Evolutionary conservation across 768 basidiomycete genomes (phyloP).

Genomic region (Tremella mesenterica): DNA sequence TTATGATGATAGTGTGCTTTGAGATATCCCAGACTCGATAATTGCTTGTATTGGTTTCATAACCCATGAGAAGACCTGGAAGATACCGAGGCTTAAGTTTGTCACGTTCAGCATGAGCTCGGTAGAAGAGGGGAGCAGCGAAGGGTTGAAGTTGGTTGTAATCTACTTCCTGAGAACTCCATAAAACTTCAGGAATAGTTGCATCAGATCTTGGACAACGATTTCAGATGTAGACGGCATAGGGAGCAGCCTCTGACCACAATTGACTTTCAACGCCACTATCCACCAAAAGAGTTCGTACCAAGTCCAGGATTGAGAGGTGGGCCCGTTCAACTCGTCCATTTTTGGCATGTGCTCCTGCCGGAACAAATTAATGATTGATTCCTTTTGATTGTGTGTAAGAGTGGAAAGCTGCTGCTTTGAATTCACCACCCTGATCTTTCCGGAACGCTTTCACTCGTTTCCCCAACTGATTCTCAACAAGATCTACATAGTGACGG

Average conservation of each 20-base stretch:
- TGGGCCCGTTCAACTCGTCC: slow-evolving; percentile 6
- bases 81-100: neutral
- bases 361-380: neutral
- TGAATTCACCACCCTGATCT: slow-evolving; percentile 6
- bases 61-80: neutral
- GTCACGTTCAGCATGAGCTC: neutral
- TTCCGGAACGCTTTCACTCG: neutral
- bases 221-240: slow-evolving; percentile 4
- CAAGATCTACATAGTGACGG: neutral
- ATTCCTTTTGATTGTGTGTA: neutral
- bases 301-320: slow-evolving; percentile 1
- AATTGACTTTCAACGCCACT: too few relatives aligned
- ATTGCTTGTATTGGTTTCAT: neutral
- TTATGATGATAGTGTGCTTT: neutral
- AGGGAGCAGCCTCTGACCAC: slow-evolving; percentile 1
- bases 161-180: neutral
- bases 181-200: slow-evolving; percentile 1
- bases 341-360: too few relatives aligned
- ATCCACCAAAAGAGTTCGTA: neutral
- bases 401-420: neutral
- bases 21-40: neutral
- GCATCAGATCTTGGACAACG: neutral
- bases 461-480: neutral
- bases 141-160: too few relatives aligned
- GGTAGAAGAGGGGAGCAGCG: neutral